A percentile compares a stretch with the other conserved stretches of the same genome.
These are phyloP conservation scores for Calonectria montana DNA, from an alignment of 2,329 filamentous ascomycete genomes.

Conservation along the genomic window DNA sequence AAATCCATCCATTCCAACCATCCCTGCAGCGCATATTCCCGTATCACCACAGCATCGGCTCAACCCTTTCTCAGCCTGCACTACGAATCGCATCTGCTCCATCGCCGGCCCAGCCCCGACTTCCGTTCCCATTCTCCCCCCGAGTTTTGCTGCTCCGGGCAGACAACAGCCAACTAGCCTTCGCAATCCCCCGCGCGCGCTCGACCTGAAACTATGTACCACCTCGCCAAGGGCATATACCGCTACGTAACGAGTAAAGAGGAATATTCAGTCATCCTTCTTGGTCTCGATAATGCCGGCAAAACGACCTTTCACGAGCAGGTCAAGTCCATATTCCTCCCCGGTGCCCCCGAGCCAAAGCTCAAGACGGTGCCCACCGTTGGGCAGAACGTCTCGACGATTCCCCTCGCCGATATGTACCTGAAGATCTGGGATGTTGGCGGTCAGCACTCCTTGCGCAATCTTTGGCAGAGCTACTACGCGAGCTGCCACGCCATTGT, in stretches of 20 bases:
- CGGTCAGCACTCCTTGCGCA: constrained; percentile 88
- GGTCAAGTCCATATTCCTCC: constrained; percentile 88
- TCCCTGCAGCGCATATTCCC: neutral
- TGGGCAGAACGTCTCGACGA: constrained; percentile 94
- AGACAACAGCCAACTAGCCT: too few relatives aligned
- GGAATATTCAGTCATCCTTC: constrained; percentile 97
- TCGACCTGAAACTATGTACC: constrained; percentile 76
- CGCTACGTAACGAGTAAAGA: constrained; percentile 97
- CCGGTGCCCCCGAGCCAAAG: constrained; percentile 71
- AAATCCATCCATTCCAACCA: neutral
- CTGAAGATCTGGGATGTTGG: constrained; percentile 99
- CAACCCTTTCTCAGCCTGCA: neutral
- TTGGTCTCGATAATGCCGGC: constrained; percentile 97
- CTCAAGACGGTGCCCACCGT: constrained; percentile 94
- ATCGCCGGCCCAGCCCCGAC: neutral
- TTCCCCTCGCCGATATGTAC: constrained; percentile 93
- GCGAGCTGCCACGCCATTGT: constrained; percentile 94
- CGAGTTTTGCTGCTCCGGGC: constrained; percentile 18
- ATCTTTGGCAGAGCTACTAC: constrained; percentile 97
- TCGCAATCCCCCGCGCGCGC: neutral
- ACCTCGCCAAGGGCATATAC: constrained; percentile 94
- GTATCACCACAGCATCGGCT: neutral
- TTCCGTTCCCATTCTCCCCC: neutral
- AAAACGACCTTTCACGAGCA: constrained; percentile 98
- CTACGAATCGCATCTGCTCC: neutral